These are phyloP conservation scores for Lipomyces chichibuensis DNA, from an alignment of 805 yeast species.

Conservation along the genomic window DNA sequence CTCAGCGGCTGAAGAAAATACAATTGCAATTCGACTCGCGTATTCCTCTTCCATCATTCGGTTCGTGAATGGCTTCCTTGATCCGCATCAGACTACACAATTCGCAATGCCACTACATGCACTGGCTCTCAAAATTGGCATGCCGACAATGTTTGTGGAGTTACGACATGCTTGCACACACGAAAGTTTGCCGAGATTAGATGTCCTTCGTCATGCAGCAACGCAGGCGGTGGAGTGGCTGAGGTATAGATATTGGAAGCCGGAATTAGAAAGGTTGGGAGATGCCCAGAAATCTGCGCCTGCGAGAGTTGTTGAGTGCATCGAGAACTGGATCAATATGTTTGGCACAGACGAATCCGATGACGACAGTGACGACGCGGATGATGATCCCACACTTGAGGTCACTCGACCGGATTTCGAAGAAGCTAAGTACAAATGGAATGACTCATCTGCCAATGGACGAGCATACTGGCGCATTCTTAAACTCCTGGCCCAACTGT, in stretches of 20 bases:
- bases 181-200: conserved; percentile 74
- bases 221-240: conserved; percentile 75
- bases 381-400: neutral
- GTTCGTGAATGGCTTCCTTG: conserved; percentile 89
- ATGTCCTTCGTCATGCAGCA: conserved; percentile 63
- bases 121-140: conserved; percentile 65
- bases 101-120: conserved; percentile 78
- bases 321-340: neutral
- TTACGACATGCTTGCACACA: conserved; percentile 89
- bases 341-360: neutral
- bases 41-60: conserved; percentile 45
- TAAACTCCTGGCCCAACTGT: neutral
- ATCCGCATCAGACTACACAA: conserved; percentile 78
- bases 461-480: neutral
- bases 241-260: conserved; percentile 69
- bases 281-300: neutral
- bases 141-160: conserved; percentile 87
- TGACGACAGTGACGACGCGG: neutral
- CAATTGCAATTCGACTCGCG: conserved; percentile 51
- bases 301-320: neutral
- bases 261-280: conserved; percentile 14
- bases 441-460: neutral
- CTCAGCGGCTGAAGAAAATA: conserved; percentile 39
- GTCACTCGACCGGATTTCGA: neutral
- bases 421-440: neutral